Percentiles rank a stretch among this genome's conserved stretches.
Evolutionary conservation across 2,329 filamentous ascomycete species (phyloP).

Genomic region (Botryosphaeria dothidea): DNA sequence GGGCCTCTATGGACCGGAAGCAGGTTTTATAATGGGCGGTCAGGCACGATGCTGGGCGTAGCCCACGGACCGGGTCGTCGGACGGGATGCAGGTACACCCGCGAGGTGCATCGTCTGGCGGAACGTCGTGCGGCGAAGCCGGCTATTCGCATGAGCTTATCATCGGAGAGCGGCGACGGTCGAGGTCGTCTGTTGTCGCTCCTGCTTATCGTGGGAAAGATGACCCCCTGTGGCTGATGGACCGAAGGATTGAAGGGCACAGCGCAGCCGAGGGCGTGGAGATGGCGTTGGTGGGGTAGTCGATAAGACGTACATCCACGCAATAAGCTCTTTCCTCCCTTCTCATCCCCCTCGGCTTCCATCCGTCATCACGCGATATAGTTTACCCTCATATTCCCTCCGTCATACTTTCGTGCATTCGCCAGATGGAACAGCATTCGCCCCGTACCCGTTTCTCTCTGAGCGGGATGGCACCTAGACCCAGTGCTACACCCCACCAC

Average conservation of each 20-base stretch:
- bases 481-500: no score
- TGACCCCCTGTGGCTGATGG: not conserved
- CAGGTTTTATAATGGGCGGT: not conserved
- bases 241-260: not conserved
- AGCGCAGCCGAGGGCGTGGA: not conserved
- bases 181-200: not conserved
- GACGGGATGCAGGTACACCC: not conserved
- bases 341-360: not conserved
- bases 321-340: not conserved
- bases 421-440: no score
- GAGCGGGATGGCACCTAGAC: no score
- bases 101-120: not conserved
- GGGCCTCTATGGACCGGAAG: not conserved
- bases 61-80: not conserved
- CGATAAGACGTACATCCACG: not conserved
- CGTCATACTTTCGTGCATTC: no score
- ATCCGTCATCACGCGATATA: not conserved
- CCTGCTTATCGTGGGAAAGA: not conserved
- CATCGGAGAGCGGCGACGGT: constrained; percentile 12
- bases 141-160: constrained; percentile 5
- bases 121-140: not conserved
- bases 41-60: not conserved
- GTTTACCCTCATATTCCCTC: not conserved
- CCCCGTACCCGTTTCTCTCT: no score
- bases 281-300: not conserved